Conservation (phyloP, 208 protist genomes). For the Crithidia thermophila region DNA sequence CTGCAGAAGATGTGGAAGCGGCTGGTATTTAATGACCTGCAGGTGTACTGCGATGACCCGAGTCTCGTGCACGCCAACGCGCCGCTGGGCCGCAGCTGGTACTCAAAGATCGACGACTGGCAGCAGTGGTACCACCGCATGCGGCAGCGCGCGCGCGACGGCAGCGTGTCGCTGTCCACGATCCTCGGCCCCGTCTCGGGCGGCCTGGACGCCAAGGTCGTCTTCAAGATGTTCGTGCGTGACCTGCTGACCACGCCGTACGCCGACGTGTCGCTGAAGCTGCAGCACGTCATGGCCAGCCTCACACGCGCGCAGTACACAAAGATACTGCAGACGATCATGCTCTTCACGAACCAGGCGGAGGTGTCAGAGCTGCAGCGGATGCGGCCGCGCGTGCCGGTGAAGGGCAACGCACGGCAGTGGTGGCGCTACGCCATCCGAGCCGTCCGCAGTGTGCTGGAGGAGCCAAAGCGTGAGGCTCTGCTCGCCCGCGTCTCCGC, state of each 20-base stretch:
- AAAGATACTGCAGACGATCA: constrained; percentile 55
- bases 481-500: constrained; percentile 67
- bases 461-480: constrained; percentile 41
- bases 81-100: constrained; percentile 37
- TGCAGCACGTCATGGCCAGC: constrained; percentile 68
- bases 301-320: constrained; percentile 84
- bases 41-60: constrained; percentile 89
- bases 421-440: constrained; percentile 84
- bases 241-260: constrained; percentile 69
- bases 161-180: constrained; percentile 64
- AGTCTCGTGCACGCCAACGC: constrained; percentile 22
- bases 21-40: constrained; percentile 69
- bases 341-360: constrained; percentile 59
- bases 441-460: constrained; percentile 43
- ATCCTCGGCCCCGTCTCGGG: constrained; percentile 81
- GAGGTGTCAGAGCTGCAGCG: constrained; percentile 39
- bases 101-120: constrained; percentile 58
- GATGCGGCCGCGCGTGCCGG: constrained; percentile 49
- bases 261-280: constrained; percentile 43
- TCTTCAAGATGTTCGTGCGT: constrained; percentile 75
- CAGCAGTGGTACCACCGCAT: constrained; percentile 77
- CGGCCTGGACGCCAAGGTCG: constrained; percentile 57
- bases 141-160: constrained; percentile 64
- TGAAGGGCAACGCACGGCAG: constrained; percentile 52
- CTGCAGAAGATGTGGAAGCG: constrained; percentile 73